Base-by-base conservation (phyloP, 2,329 filamentous ascomycete genomes). In the Colletotrichum chlorophyti region DNA sequence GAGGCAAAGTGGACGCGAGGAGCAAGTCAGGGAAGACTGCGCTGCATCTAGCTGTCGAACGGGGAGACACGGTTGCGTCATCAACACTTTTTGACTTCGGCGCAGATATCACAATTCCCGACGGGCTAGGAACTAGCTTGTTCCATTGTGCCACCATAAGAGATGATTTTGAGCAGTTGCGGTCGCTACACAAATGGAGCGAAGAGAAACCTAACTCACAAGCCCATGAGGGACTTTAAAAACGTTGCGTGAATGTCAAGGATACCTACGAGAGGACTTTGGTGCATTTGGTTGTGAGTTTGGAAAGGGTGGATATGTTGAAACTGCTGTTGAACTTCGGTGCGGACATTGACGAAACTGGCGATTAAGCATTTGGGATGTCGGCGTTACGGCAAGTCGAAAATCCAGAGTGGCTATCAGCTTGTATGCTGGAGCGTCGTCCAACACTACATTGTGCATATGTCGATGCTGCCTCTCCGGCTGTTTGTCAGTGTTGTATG, bases 141-240 rank as follows among this genome's bases (percentile, higher is more conserved):
- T 43, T 52, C 4, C 49, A 52, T 12, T 24, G 15, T 4, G 49
- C 49, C 3, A 43, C 43, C 29, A 27, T 42, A 14, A 27, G 49
- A 5, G 49, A 52, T 21, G 49, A 52, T 27, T 42, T 42, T 11
- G 49, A 52, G 26, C 49, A 52, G 19, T 21, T 52, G 5, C 49
- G 49, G 21, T 32, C 27, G n/a, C 6, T 52, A 21, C 21, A 42
- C 37, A 52, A 52, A 3, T 52, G 49, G 49, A 34, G 37, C 29
- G 49, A 52, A 12, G 49, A 52, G 24, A 52, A 21, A 12, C 42
- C 19, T 15, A 10, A 31, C 5, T n/a, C 17, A 9, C 37, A 17
- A 23, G 15, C 27, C 2, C 27, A 19, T 12, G 37, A 35, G 27
- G 37, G 37, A 38, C 49, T 52, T 27, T 31, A 34, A 21, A 26